Evolutionary conservation across 2,329 filamentous ascomycete genomes (phyloP), one percentile per base, ranked within the genome.

Genomic region (Ascochyta clinopodiicola): DNA sequence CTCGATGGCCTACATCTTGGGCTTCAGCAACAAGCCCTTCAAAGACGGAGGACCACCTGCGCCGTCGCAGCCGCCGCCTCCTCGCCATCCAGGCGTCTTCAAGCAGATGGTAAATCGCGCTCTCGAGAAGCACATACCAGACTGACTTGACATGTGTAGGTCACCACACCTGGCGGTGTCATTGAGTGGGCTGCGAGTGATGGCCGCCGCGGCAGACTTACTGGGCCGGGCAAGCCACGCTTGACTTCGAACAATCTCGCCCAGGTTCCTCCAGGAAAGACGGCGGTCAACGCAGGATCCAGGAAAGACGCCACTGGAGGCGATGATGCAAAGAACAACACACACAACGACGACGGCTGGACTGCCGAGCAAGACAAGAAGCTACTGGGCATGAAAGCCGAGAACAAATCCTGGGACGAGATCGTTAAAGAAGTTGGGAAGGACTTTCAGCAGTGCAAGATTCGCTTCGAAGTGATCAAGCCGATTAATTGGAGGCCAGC

Each of bases 341-440:
- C 44, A 6, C 21, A 29, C n/a, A 6, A 15, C 24, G 24, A 22
- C 17, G 13, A 40, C 19, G 29, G 13, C 40, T 55, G 52, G 61
- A 78, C 75, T 0, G 43, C 67, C 0, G 75, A 76, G 35, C 71
- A 81, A 46, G 79, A 82, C 42, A 68, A 70, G 3, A 75, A 70
- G 56, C 52, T 82, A 2, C 57, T 77, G 17, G 62, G 69, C 6
- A 49, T 78, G 62, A 78, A 77, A 56, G 62, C 42, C 2, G 66
- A 65, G 3, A 63, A 65, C 27, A 43, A 8, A 22, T 12, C 1
- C 4, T 79, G 74, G 76, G 61, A 56, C 2, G 39, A 68, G 0
- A 76, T 79, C 34, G 68, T 56, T 0, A 29, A 59, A 6, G 67
- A 66, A 12, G 19, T 78, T 3, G 68, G 64, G 3, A 76, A 75